Percentiles rank a stretch among this genome's conserved stretches.
phyloP scores from a whole-genome alignment of 129 eudicot species.

The Rutidosis leptorrhynchoides region DNA sequence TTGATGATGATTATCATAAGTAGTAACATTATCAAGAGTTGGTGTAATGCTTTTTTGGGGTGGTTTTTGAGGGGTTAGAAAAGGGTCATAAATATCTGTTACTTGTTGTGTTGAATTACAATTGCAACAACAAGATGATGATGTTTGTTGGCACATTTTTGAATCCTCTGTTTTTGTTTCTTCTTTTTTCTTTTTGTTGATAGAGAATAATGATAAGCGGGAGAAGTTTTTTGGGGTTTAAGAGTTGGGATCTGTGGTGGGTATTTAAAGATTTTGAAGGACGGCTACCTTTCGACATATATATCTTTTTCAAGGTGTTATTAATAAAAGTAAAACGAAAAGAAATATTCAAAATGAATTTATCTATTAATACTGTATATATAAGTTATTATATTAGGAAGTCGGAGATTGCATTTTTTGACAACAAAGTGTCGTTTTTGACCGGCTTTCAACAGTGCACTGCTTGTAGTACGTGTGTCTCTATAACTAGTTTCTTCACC shows the following conservation, averaged over 20 bases:
- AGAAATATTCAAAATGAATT: not conserved
- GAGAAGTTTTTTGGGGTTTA: slow-evolving; percentile 35
- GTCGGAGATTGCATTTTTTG: slow-evolving; percentile 23
- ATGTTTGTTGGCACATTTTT: slow-evolving; percentile 55
- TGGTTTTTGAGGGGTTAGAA: slow-evolving; percentile 23
- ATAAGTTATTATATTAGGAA: slow-evolving; percentile 2
- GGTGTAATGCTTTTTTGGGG: slow-evolving; percentile 33
- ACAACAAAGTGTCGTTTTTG: slow-evolving; percentile 31
- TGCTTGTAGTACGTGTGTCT: slow-evolving; percentile 16
- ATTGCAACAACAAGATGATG: slow-evolving; percentile 35
- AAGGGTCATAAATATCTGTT: slow-evolving; percentile 20
- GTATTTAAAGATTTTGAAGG: slow-evolving; percentile 38
- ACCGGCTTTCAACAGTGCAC: slow-evolving; percentile 38
- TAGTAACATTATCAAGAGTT: slow-evolving; percentile 25
- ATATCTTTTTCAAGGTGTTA: not conserved
- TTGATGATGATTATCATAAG: slow-evolving; percentile 18
- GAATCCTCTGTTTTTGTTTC: slow-evolving; percentile 19
- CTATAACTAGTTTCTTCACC: slow-evolving; percentile 10
- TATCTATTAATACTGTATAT: not conserved
- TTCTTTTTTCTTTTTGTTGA: too few relatives aligned
- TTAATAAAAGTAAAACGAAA: not conserved
- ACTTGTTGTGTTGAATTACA: slow-evolving; percentile 34
- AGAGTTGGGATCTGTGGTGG: slow-evolving; percentile 24
- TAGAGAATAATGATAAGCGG: slow-evolving; percentile 12
- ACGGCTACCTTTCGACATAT: slow-evolving; percentile 6